Evolutionary conservation across 192 early-diverging fungal species (phyloP).

Genomic region (Backusella liffmaniae): DNA sequence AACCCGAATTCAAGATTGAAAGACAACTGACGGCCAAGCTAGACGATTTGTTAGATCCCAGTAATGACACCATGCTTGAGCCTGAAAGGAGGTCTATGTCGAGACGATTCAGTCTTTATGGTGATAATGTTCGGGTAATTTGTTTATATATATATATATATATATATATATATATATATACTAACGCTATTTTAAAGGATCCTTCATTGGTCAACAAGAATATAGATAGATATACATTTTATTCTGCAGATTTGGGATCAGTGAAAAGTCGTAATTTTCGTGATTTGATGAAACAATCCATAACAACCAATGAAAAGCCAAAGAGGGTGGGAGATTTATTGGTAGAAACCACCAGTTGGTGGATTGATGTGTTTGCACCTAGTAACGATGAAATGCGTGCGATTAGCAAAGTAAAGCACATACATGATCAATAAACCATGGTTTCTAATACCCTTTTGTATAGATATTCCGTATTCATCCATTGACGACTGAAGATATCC

Average conservation of each 20-base stretch:
- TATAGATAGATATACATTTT: slow-evolving; percentile 8
- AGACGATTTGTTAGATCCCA: slow-evolving; percentile 1
- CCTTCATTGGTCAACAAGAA: neutral
- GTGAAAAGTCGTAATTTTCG: neutral
- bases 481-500: slow-evolving; percentile 87
- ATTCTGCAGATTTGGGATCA: slow-evolving; percentile 8
- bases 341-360: slow-evolving; percentile 33
- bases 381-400: slow-evolving; percentile 61
- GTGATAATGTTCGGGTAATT: slow-evolving; percentile 3
- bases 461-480: slow-evolving; percentile 85
- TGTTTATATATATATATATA: neutral
- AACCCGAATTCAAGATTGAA: neutral
- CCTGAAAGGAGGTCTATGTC: neutral
- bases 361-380: slow-evolving; percentile 68
- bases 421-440: neutral
- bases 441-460: neutral
- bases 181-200: neutral
- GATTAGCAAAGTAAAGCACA: slow-evolving; percentile 43
- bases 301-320: neutral
- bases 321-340: neutral
- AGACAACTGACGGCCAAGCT: neutral
- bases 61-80: neutral
- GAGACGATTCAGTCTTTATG: slow-evolving; percentile 9
- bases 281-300: neutral
- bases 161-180: neutral